Conservation (phyloP, 768 basidiomycete genomes). For the Cystofilobasidium macerans region DNA sequence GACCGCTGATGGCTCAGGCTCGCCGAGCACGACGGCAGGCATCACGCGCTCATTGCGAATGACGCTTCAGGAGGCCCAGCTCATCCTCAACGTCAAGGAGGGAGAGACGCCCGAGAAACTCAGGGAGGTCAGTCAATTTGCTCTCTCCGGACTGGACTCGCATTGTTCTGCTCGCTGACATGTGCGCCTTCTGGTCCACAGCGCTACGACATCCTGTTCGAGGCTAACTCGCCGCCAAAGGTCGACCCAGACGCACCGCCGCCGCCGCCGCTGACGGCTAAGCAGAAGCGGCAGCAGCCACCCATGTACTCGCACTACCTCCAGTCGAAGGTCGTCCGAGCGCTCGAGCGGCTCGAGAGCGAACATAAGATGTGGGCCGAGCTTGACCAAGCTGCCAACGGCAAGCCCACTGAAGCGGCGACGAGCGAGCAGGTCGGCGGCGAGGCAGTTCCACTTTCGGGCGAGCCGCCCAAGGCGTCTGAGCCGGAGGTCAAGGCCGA, state of each 20-base stretch:
- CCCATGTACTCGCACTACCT: constrained; percentile 69
- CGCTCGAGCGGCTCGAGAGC: constrained; percentile 87
- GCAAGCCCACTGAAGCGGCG: neutral
- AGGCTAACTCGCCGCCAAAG: constrained; percentile 66
- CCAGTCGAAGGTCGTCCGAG: constrained; percentile 92
- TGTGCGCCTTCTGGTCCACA: constrained; percentile 36
- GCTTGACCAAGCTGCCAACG: neutral
- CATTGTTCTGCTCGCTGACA: neutral
- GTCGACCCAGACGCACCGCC: constrained; percentile 29
- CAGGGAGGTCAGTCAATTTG: constrained; percentile 50
- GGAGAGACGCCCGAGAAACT: constrained; percentile 58
- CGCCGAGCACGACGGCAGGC: constrained; percentile 59
- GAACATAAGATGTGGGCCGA: constrained; percentile 44
- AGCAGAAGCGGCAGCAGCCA: constrained; percentile 25
- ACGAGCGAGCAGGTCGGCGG: neutral
- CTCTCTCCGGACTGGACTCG: neutral
- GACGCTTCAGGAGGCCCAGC: constrained; percentile 87
- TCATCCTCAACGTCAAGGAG: constrained; percentile 79
- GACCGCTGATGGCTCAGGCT: constrained; percentile 47
- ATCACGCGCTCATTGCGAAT: constrained; percentile 77
- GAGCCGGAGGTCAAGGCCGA: too few species aligned
- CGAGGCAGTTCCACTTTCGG: neutral
- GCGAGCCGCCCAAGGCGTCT: neutral
- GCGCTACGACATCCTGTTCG: constrained; percentile 90
- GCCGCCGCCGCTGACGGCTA: constrained; percentile 18